Base-by-base conservation (phyloP, 306 rosid genomes). In the Rubus idaeus region DNA sequence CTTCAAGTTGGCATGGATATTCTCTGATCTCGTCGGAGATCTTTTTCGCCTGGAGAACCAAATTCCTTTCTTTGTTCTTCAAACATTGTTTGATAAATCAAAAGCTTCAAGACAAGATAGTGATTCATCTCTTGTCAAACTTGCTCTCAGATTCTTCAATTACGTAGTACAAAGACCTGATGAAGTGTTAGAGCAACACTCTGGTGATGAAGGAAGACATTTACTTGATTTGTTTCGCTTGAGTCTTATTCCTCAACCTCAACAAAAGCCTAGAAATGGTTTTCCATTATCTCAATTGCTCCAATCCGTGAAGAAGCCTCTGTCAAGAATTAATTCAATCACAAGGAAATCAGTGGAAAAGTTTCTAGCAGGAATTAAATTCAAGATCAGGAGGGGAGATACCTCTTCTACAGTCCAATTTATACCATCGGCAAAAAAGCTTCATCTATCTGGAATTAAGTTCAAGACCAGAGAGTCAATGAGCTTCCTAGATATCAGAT, bases 141-240 rank as follows among this genome's bases (percentile, higher is more conserved):
- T 90, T 0, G 90, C 91, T 5, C 13, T 90, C 65, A 65, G 53
- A 6, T 87, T 88, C 86, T 87, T 90, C 85, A 85, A 78, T 77
- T 3, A 18, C 71, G 77, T 82, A 45, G 12, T 68, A 44, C 10
- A 44, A 67, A 78, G 26, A 40, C 82, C 80, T 5, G 85, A 86
- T 5, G 73, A 75, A n/a, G 42, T 23, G 26, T 23, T 23, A 23
- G 26, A 23, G 26, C 26, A 23, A 23, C 26, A 23, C 26, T 23
- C 26, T 23, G 26, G 26, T 23, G 26, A 14, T 68, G 55, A 20
- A 68, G 72, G 5, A 45, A 51, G 52, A 47, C 91, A 91, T 12
- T 67, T 89, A 21, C 88, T 89, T 0, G 88, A 89, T 49, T 40
- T 91, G 77, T 75, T 87, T 35, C 86, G 93, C 21, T 64, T 80